Evolutionary conservation across 257 asterid genomes (phyloP), one percentile per base, ranked within the genome.

Genomic region (Solanum chaucha): DNA sequence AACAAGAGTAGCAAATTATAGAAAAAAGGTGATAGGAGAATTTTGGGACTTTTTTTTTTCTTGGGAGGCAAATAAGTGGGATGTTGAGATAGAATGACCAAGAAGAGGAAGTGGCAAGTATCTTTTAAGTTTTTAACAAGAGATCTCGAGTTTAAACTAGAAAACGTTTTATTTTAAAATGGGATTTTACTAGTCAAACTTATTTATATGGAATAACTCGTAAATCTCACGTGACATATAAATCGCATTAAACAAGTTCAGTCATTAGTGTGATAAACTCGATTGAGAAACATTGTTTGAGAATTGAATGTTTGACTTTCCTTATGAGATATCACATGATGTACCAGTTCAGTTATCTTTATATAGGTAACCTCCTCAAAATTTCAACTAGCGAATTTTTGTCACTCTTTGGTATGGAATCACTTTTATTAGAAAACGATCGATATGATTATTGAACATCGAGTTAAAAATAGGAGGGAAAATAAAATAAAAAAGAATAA

Each of bases 1-100:
- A 80, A 80, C 28, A 28, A 44, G 65, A 80, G 67, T 80, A 46
- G 26, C 67, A 46, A 80, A 80, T 40, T 46, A 80, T 80, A 46
- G 65, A 5, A 80, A 44, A 44, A 46, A 80, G 14, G 67, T 46
- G 17, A 46, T 78, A 8, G 83, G 61, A 46, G 14, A 44, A 14
- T 46, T 44, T 46, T 4, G 32, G 55, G 4, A 40, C 6, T 77
- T 26, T 41, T 12, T 34, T 67, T 65, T 65, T n/a, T 2, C 36
- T 70, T 15, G n/a, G 24, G 77, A 22, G 19, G 19, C 17, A 35
- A 73, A 73, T 20, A 73, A 35, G 81, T 10, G 81, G 81, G 48
- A 5, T 35, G 28, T 11, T 4, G 46, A 72, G 40, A 19, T 40
- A 71, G 14, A 71, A 71, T 71, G 44, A 34, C 14, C 46, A 72